Conservation (phyloP, 805 yeast species). For the Yamadazyma insecticola region DNA sequence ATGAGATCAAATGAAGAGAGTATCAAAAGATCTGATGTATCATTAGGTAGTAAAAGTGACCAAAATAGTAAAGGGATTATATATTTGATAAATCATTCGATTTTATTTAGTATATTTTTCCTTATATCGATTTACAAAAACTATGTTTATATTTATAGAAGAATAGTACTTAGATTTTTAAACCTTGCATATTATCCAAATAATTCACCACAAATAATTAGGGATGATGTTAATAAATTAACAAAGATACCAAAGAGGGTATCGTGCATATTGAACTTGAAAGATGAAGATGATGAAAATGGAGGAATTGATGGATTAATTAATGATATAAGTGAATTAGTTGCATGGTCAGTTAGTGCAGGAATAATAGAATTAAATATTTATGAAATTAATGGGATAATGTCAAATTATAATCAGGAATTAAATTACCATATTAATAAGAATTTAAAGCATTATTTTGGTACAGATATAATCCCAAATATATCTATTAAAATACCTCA, state of each 20-base stretch:
- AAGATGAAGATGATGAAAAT: slow-evolving; percentile 76
- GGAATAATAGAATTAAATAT: slow-evolving; percentile 70
- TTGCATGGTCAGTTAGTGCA: slow-evolving; percentile 87
- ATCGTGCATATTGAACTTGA: slow-evolving; percentile 70
- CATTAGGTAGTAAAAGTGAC: no score
- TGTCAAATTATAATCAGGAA: slow-evolving; percentile 47
- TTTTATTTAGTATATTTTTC: slow-evolving; percentile 51
- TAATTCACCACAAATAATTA: slow-evolving; percentile 78
- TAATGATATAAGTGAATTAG: slow-evolving; percentile 69
- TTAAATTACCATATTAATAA: slow-evolving; percentile 52
- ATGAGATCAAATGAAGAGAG: no score
- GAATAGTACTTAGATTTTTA: slow-evolving; percentile 50
- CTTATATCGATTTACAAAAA: slow-evolving; percentile 53
- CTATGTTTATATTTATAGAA: slow-evolving; percentile 47
- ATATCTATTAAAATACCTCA: slow-evolving; percentile 67
- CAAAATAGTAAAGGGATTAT: slow-evolving; percentile 6
- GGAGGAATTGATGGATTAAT: slow-evolving; percentile 84
- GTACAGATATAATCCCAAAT: slow-evolving; percentile 60
- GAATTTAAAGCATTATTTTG: slow-evolving; percentile 69
- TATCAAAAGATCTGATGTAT: no score
- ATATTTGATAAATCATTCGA: slow-evolving; percentile 36
- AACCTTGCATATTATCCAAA: slow-evolving; percentile 62
- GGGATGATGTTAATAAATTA: slow-evolving; percentile 72
- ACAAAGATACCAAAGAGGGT: slow-evolving; percentile 73
- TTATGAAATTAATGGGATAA: slow-evolving; percentile 74